Evolutionary conservation across 352 stramenopile species (phyloP), one percentile per base, ranked within the genome.

Genomic region (Ochromonadaceae sp.): DNA sequence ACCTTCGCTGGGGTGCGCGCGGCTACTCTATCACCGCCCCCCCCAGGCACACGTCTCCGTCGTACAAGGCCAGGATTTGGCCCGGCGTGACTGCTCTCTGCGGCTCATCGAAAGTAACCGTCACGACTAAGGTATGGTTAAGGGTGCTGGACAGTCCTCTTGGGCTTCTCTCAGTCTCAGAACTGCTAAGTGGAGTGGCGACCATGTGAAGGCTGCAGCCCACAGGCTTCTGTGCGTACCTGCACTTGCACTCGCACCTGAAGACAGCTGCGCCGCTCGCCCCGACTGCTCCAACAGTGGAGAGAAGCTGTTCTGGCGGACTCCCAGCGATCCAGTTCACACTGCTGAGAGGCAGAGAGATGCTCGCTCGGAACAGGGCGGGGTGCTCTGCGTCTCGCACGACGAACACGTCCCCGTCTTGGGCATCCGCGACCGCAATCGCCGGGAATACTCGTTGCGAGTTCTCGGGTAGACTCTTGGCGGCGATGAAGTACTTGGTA

Each of bases 321-420:
- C 75, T 46, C 39, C 75, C 76, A 38, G 74, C 70, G 59, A 95
- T 90, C 88, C 89, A 96, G 75, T 94, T 90, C 66, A 97, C 91
- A 38, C 75, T 52, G 0, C 40, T 22, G 22, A 76, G 69, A 10
- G 82, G 76, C 0, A 90, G 76, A 49, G 84, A 86, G 2, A 95
- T 76, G 52, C 76, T 56, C 71, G 93, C 82, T 0, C 78, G 79
- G 69, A 92, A 95, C 20, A 96, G 74, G 7, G 88, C 77, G 0
- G 86, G 85, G 72, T 96, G 84, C 53, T 88, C 78, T 12, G 85
- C 95, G 28, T 83, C 84, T 36, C 83, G 75, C 20, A 82, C 90
- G 20, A 96, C 77, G 25, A 91, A 80, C 14, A 96, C 77, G 0
- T 76, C 72, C 50, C 85, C 76, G 36, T 84, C 68, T 15, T 63